Evolutionary conservation across 352 stramenopile species (phyloP), one percentile per base, ranked within the genome.

Genomic region (Pseudoperonospora humuli): DNA sequence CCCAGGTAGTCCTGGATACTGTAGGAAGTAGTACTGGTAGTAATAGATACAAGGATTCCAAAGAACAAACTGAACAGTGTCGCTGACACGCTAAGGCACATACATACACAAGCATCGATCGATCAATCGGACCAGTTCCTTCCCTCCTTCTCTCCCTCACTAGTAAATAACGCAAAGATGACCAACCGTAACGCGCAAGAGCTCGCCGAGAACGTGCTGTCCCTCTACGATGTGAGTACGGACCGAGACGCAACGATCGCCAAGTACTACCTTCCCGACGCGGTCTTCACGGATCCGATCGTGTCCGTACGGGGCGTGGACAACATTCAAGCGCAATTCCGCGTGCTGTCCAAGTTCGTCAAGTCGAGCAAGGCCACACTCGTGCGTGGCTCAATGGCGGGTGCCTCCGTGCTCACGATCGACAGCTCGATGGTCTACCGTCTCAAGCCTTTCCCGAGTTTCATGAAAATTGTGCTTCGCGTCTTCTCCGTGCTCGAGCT

Each of bases 311-410:
- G 63, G 11, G 79, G 79, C 35, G 38, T 86, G 26, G 76, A 84
- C 40, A 89, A 92, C 53, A 84, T 92, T 51, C 75, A 87, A 52
- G 79, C 79, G 50, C 79, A 92, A 61, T 92, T 92, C 57, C 79
- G 79, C 40, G 64, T 74, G 24, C 63, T 92, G 28, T 67, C 74
- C 36, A 82, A 76, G 56, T 84, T 92, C 44, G 60, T 92, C 58
- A 79, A 76, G 57, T 72, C 61, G 33, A 82, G 66, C 40, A 86
- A 88, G 51, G 75, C 75, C 10, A 85, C 73, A 55, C 68, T 92
- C 39, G 73, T 89, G 57, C 76, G 76, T 45, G 76, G 76, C 26
- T 86, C 75, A n/a, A 87, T 92, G 75, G 79, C 75, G 11, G 79
- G 79, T 34, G 76, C 65, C 8, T 64, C 72, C 10, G 74, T 91